Evolutionary conservation across 164 flowering plant species (phyloP).

Genomic region (Vitis vinifera): ASM3070453v1 NC_081812.1:19978501-19979000

Average conservation of each 20-base stretch:
- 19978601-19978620: too few species aligned
- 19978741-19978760: not conserved
- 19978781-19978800: conserved; percentile 3
- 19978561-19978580: too few species aligned
- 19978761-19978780: not conserved
- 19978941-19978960: too few species aligned
- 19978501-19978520: too few species aligned
- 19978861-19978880: too few species aligned
- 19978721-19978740: conserved; percentile 7
- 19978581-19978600: too few species aligned
- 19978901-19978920: not conserved
- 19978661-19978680: conserved; percentile 37
- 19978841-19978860: not conserved
- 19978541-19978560: too few species aligned
- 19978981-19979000: too few species aligned
- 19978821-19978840: not conserved
- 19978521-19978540: not conserved
- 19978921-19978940: not conserved
- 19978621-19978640: not conserved
- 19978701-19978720: conserved; percentile 29
- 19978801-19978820: not conserved
- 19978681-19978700: conserved; percentile 6
- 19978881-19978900: too few species aligned
- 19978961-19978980: too few species aligned
- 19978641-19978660: conserved; percentile 50